phyloP scores from a whole-genome alignment of 192 early-diverging fungal genomes.

The Chytriomyces hyalinus region DNA sequence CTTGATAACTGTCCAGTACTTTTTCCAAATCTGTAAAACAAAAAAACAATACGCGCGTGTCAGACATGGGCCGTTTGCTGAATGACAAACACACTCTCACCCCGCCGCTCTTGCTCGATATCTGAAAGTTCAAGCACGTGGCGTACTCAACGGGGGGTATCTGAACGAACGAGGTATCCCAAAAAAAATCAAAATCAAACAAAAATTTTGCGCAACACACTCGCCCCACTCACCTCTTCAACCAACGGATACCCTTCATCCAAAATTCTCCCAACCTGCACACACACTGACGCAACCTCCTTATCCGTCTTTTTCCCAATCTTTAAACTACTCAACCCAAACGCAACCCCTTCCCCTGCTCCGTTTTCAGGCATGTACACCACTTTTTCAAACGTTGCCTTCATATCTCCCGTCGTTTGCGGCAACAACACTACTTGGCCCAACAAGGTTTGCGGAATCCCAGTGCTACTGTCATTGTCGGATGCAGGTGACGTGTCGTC shows the following conservation, averaged over 20 bases:
- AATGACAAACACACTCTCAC: conserved; percentile 27
- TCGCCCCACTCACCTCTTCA: conserved; percentile 24
- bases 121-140: conserved; percentile 49
- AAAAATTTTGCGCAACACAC: conserved; percentile 4
- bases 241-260: conserved; percentile 45
- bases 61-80: neutral
- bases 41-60: conserved; percentile 4
- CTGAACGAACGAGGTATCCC: neutral
- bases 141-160: conserved; percentile 38
- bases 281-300: conserved; percentile 42
- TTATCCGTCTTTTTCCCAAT: conserved; percentile 37
- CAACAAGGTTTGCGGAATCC: conserved; percentile 19
- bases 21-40: conserved; percentile 50
- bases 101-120: conserved; percentile 34
- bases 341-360: neutral
- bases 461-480: neutral
- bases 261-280: conserved; percentile 44
- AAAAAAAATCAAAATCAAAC: neutral
- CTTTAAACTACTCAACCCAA: conserved; percentile 16
- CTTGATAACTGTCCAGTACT: conserved; percentile 49
- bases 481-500: neutral
- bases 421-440: conserved; percentile 25
- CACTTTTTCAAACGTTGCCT: conserved; percentile 30
- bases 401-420: conserved; percentile 3
- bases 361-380: neutral